These are phyloP conservation scores for Persicaria tinctoria DNA, from an alignment of 148 eudicot genomes.

Conservation along the genomic window DNA sequence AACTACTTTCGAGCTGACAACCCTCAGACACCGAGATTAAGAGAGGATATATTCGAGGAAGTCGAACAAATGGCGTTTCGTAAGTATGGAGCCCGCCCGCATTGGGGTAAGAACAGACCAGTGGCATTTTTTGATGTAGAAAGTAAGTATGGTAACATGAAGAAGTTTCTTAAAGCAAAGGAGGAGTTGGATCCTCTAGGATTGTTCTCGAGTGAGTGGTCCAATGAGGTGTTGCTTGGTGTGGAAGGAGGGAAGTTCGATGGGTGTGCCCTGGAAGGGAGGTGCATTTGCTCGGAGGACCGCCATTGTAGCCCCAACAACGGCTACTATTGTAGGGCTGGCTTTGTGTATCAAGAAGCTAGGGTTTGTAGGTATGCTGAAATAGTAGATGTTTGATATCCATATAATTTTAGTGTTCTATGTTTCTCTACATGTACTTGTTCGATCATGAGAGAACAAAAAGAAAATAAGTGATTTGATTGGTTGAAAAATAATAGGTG, in stretches of 20 bases:
- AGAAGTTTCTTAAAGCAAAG: slow-evolving; percentile 45
- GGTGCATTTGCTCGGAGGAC: slow-evolving; percentile 65
- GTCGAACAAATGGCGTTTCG: slow-evolving; percentile 80
- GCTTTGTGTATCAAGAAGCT: slow-evolving; percentile 57
- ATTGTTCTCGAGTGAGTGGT: slow-evolving; percentile 70
- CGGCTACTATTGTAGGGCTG: slow-evolving; percentile 56
- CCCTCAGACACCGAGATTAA: slow-evolving; percentile 41
- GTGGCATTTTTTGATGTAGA: slow-evolving; percentile 42
- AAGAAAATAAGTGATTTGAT: no score
- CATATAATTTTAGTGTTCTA: no score
- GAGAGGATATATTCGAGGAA: slow-evolving; percentile 60
- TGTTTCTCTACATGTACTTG: no score
- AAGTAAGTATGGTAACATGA: slow-evolving; percentile 38
- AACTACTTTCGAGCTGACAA: slow-evolving; percentile 67
- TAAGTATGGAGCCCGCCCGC: slow-evolving; percentile 72
- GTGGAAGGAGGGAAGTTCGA: slow-evolving; percentile 19
- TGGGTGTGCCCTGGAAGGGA: slow-evolving; percentile 82
- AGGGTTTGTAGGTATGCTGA: slow-evolving; percentile 46
- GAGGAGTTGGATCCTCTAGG: slow-evolving; percentile 37
- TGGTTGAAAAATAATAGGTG: no score
- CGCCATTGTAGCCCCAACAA: slow-evolving; percentile 68
- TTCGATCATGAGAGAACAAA: no score
- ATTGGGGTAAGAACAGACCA: slow-evolving; percentile 77
- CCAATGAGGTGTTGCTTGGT: slow-evolving; percentile 54
- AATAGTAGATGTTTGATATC: no score